Evolutionary conservation across 2,329 filamentous ascomycete species (phyloP).

Genomic region (Metarhizium rileyi): DNA sequence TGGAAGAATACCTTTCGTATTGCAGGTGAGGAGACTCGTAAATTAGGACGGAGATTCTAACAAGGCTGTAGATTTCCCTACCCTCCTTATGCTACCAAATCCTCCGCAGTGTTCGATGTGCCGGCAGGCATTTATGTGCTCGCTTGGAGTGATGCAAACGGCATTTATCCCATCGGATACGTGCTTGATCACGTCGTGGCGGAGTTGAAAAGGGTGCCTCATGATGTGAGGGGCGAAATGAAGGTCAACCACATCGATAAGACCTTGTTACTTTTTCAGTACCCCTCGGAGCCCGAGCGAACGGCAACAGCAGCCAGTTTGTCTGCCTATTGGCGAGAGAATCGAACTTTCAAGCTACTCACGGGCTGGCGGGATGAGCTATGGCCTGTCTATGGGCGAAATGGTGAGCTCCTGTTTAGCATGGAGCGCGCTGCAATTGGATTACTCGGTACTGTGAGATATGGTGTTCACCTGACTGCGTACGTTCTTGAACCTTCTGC

Average conservation of each 20-base stretch:
- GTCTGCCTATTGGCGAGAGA: constrained; percentile 56
- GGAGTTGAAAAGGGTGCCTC: constrained; percentile 37
- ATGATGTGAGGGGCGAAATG: constrained; percentile 46
- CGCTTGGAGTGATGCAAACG: constrained; percentile 51
- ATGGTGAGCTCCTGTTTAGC: constrained; percentile 55
- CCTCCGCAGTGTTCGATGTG: constrained; percentile 45
- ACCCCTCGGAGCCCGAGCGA: constrained; percentile 49
- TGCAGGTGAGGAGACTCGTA: background rate
- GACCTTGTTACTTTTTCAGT: constrained; percentile 54
- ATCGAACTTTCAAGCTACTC: constrained; percentile 64
- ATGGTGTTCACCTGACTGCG: constrained; percentile 73
- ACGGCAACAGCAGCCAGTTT: constrained; percentile 47
- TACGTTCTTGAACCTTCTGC: constrained; percentile 42
- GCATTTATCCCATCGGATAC: constrained; percentile 55
- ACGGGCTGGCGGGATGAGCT: constrained; percentile 71
- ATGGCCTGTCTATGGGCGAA: constrained; percentile 66
- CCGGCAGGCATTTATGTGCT: constrained; percentile 58
- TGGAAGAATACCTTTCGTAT: too few species aligned
- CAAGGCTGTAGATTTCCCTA: constrained; percentile 61
- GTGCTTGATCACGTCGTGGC: constrained; percentile 41
- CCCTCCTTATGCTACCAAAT: constrained; percentile 50
- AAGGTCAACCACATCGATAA: constrained; percentile 47
- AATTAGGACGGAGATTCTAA: background rate
- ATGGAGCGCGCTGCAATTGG: constrained; percentile 68
- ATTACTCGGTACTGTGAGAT: constrained; percentile 66